phyloP scores from a whole-genome alignment of 2,329 filamentous ascomycete species.

The Colletotrichum sp. region DNA sequence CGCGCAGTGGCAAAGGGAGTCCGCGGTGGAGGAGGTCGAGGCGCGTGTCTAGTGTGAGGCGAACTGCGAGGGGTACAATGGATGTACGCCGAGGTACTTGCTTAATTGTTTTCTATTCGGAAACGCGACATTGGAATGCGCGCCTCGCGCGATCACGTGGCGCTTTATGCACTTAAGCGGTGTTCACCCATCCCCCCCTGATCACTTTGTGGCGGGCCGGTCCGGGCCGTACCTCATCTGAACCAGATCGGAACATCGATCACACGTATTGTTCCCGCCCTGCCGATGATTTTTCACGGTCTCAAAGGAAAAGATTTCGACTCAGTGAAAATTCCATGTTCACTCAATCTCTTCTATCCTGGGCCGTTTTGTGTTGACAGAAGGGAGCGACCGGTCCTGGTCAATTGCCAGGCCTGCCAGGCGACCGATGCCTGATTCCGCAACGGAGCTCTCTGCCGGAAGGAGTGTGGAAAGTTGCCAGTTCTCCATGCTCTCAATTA shows the following conservation, averaged over 20 bases:
- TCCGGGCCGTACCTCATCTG: not conserved
- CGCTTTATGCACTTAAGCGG: not conserved
- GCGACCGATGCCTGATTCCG: not conserved
- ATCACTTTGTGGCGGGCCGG: not conserved
- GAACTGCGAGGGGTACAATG: not conserved
- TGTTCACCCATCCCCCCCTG: not conserved
- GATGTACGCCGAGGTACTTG: not conserved
- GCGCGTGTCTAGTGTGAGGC: not conserved
- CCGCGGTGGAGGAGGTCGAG: not conserved
- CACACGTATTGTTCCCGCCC: not conserved
- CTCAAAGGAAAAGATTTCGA: not conserved
- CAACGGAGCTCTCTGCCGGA: constrained; percentile 25
- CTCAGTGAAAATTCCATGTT: not conserved
- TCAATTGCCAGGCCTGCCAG: constrained; percentile 5
- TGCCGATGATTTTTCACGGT: not conserved
- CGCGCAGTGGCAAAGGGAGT: not conserved
- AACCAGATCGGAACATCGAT: not conserved
- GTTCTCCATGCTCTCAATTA: constrained; percentile 69
- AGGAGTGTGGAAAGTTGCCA: constrained; percentile 62
- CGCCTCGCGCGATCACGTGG: constrained; percentile 1
- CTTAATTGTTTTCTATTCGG: not conserved
- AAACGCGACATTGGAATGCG: not conserved
- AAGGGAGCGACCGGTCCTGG: constrained; percentile 7
- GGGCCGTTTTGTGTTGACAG: constrained; percentile 28
- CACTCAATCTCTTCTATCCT: constrained; percentile 69